Percentiles rank a stretch among this genome's conserved stretches.
Conservation (phyloP, 2,329 filamentous ascomycete species). For the Raffaelea ambrosiae region DNA sequence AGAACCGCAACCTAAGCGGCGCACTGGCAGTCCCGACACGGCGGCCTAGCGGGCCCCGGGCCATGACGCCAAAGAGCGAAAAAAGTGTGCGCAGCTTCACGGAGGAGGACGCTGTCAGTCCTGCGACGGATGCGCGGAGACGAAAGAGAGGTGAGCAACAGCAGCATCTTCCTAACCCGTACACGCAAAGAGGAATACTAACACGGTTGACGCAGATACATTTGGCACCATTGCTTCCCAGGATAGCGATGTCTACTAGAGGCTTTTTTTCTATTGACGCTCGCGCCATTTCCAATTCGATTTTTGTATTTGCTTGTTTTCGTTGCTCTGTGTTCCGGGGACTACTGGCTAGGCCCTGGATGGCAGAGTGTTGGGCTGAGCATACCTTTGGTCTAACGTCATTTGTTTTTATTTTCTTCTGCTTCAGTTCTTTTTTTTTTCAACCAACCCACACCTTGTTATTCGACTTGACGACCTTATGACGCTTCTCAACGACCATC, state of each 20-base stretch:
- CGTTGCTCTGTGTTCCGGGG: not conserved
- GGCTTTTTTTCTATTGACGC: not conserved
- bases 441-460: not conserved
- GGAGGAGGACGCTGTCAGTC: conserved; percentile 28
- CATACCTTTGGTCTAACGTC: not conserved
- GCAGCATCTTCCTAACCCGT: not conserved
- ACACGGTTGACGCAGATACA: conserved; percentile 30
- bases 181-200: conserved; percentile 1
- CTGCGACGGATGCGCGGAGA: conserved; percentile 33
- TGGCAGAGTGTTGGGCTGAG: not conserved
- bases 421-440: not conserved
- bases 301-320: not conserved
- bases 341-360: not conserved
- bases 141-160: conserved; percentile 8
- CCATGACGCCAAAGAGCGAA: conserved; percentile 50
- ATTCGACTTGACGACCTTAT: not conserved
- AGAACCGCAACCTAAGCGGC: conserved; percentile 49
- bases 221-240: conserved; percentile 44
- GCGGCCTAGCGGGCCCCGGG: conserved; percentile 48
- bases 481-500: too few species aligned
- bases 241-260: conserved; percentile 38
- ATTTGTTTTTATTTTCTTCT: not conserved
- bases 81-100: conserved; percentile 24
- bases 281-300: conserved; percentile 24
- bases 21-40: conserved; percentile 43